Evolutionary conservation across 768 basidiomycete species (phyloP), one percentile per base, ranked within the genome.

Genomic region (Termitomyces heimii): DNA sequence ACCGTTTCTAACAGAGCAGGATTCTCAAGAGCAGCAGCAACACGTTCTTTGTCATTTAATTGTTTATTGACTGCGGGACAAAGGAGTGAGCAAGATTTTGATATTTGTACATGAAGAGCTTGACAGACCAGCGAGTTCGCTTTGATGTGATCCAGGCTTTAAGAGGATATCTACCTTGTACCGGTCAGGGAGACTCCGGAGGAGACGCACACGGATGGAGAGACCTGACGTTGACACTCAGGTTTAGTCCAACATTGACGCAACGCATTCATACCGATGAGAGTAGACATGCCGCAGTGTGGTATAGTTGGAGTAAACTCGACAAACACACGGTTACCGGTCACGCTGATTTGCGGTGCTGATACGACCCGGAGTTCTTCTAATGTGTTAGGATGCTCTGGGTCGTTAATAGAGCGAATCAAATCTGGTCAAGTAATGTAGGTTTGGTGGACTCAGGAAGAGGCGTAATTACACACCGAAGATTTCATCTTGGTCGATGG

Each of bases 291-390:
- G 49, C 94, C 94, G 61, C 96, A 98, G 66, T 98, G 95, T 10
- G 97, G 96, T 16, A 97, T 92, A 0, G 97, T 98, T 4, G 97
- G 96, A 5, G 97, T 98, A 67, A 98, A 95, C 67, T 96, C 94
- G 61, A 99, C 87, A 35, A 82, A 76, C 52, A 99, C 77, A 53
- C 80, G 79, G 60, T 94, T 89, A n/a, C 72, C 66, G 34, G 65
- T 71, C 58, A 73, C 76, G 45, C 60, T 73, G 57, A 98, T 86
- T 66, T 98, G 95, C 10, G 92, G 85, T 6, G 86, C 83, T 47
- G 93, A 96, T 42, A 99, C 95, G 37, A 99, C 97, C 24, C 91
- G 86, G 9, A 99, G 86, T 67, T 98, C 93, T 68, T 99, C 97
- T 46, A 99, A 80, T 18, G 88, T 89, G 65, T 88, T 89, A 5